phyloP scores from a whole-genome alignment of 345 rosid genomes.

The Pelargonium nanum region DNA sequence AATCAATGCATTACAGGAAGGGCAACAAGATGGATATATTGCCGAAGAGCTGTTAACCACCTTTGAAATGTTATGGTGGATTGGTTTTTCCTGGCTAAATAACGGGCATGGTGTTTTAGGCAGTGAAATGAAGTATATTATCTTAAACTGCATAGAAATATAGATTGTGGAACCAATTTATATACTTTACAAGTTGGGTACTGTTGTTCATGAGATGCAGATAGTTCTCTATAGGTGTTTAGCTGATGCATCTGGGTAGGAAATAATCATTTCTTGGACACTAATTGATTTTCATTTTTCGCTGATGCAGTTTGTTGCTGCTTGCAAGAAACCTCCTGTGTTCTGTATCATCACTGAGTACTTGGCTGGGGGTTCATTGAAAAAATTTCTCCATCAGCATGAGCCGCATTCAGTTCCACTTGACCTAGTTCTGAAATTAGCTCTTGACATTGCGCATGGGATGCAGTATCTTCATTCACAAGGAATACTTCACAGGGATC shows the following conservation, averaged over 20 bases:
- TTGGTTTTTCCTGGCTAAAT: too few relatives aligned
- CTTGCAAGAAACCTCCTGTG: conserved; percentile 60
- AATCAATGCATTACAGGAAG: too few relatives aligned
- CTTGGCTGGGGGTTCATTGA: conserved; percentile 57
- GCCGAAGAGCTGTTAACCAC: too few relatives aligned
- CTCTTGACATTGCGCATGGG: conserved; percentile 64
- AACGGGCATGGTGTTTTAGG: not conserved
- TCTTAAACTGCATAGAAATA: too few relatives aligned
- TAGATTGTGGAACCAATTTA: not conserved
- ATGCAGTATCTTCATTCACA: conserved; percentile 67
- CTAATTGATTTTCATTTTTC: not conserved
- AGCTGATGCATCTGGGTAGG: too few relatives aligned
- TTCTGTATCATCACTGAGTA: conserved; percentile 66
- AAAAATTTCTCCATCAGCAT: conserved; percentile 62
- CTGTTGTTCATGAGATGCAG: too few relatives aligned
- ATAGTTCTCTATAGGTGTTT: too few relatives aligned
- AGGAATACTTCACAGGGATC: conserved; percentile 67
- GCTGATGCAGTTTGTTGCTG: conserved; percentile 56
- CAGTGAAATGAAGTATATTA: not conserved
- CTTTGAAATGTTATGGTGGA: not conserved
- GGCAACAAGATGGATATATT: too few relatives aligned
- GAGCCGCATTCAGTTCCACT: conserved; percentile 62
- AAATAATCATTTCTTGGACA: too few relatives aligned
- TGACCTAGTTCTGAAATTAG: conserved; percentile 45
- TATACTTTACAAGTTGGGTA: not conserved